phyloP scores from a whole-genome alignment of 2,329 filamentous ascomycete genomes.

The Parasarocladium wereldwijsianum region DNA sequence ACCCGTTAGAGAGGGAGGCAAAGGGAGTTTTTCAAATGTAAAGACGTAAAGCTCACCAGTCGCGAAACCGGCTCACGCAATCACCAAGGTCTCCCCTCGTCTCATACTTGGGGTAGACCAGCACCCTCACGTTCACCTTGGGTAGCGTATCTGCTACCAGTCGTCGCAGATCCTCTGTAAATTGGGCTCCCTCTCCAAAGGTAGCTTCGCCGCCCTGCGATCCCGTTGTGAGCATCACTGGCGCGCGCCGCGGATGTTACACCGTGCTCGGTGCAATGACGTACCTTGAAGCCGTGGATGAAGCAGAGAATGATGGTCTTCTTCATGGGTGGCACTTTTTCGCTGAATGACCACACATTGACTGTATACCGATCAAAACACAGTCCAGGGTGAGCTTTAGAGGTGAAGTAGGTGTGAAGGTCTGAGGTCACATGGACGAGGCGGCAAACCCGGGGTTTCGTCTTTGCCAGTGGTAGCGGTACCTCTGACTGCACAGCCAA shows the following conservation, averaged over 20 bases:
- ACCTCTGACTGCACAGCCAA: too few relatives aligned
- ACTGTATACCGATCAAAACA: too few relatives aligned
- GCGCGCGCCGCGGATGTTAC: not conserved
- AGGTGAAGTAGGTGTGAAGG: too few relatives aligned
- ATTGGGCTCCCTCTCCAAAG: conserved; percentile 50
- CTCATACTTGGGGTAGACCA: conserved; percentile 71
- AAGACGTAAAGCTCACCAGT: conserved; percentile 40
- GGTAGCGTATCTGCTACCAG: conserved; percentile 52
- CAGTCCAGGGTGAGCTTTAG: too few relatives aligned
- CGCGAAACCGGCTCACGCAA: conserved; percentile 58
- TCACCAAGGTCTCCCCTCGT: conserved; percentile 63
- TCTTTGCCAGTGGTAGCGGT: too few relatives aligned
- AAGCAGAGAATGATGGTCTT: conserved; percentile 72
- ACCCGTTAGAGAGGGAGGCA: not conserved
- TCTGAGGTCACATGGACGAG: too few relatives aligned
- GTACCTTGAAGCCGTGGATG: conserved; percentile 76
- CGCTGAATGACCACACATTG: too few relatives aligned
- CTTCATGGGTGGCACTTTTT: conserved; percentile 25
- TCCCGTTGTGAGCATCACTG: conserved; percentile 4
- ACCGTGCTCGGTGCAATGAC: conserved; percentile 3
- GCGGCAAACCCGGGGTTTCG: too few relatives aligned
- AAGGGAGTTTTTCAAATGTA: not conserved
- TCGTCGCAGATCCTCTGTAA: conserved; percentile 56
- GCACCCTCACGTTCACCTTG: conserved; percentile 48
- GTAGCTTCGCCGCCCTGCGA: conserved; percentile 59